Percentiles rank a stretch among this genome's conserved stretches.
phyloP scores from a whole-genome alignment of 2,329 filamentous ascomycete species.

The Cucurbitaria berberidis region DNA sequence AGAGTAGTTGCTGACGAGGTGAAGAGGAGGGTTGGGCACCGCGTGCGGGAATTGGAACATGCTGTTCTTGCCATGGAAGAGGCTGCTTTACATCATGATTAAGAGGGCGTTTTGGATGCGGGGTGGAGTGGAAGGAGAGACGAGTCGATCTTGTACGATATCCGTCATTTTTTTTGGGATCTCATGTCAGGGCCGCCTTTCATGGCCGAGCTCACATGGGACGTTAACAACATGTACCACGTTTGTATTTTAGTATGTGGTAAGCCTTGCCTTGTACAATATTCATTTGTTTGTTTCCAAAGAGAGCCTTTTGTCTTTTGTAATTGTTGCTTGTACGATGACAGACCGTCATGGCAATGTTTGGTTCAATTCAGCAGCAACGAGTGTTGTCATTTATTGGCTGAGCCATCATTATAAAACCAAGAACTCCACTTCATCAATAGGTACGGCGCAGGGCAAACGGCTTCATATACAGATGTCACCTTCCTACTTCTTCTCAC shows the following conservation, averaged over 20 bases:
- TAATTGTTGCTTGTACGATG: too few relatives aligned
- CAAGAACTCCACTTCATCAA: not conserved
- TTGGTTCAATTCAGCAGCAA: not conserved
- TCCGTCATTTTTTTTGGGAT: too few relatives aligned
- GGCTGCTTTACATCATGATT: slow-evolving; percentile 57
- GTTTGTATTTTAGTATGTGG: not conserved
- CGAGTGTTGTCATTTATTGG: not conserved
- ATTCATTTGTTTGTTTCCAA: not conserved
- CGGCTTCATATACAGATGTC: not conserved
- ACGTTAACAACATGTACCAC: not conserved
- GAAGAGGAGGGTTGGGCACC: slow-evolving; percentile 56
- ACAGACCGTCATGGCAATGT: not conserved
- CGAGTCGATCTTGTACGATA: too few relatives aligned
- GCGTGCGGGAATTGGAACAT: slow-evolving; percentile 61
- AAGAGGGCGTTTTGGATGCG: slow-evolving; percentile 2
- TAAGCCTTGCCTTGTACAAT: not conserved
- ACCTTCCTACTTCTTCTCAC: not conserved
- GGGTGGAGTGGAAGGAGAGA: not conserved
- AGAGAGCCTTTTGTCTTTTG: not conserved
- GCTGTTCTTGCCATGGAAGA: slow-evolving; percentile 60
- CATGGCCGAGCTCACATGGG: not conserved
- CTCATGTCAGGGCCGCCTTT: not conserved
- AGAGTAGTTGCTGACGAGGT: too few relatives aligned
- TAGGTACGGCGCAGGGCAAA: not conserved
- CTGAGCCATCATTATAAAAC: not conserved